phyloP scores from a whole-genome alignment of 2,329 filamentous ascomycete genomes.

The Fusarium albidum region DNA sequence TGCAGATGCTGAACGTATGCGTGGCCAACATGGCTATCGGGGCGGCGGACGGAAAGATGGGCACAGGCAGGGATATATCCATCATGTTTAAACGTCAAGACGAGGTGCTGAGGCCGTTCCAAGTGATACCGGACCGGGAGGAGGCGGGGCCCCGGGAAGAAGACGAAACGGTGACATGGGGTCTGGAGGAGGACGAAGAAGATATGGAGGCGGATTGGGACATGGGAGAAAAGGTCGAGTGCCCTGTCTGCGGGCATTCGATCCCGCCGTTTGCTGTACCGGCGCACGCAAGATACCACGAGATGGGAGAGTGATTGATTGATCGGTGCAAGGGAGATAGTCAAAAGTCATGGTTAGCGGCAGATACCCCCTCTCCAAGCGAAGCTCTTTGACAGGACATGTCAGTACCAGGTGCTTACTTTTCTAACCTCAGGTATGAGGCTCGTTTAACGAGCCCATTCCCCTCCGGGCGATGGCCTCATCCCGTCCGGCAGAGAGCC shows the following conservation, averaged over 20 bases:
- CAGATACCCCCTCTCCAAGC: too few relatives aligned
- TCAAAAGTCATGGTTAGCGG: background rate
- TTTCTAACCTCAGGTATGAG: background rate
- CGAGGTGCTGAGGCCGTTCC: conserved; percentile 72
- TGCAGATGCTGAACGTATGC: conserved; percentile 86
- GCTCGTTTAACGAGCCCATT: conserved; percentile 1
- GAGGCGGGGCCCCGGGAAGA: conserved; percentile 34
- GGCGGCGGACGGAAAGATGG: conserved; percentile 58
- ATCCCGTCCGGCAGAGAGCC: conserved; percentile 2
- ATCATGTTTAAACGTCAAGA: conserved; percentile 84
- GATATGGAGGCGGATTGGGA: conserved; percentile 42
- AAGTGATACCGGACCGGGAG: conserved; percentile 51
- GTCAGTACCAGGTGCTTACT: background rate
- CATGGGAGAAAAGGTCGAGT: conserved; percentile 43
- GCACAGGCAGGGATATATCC: conserved; percentile 77
- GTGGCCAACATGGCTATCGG: conserved; percentile 81
- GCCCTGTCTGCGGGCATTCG: conserved; percentile 58
- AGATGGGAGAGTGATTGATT: conserved; percentile 42
- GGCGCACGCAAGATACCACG: conserved; percentile 57
- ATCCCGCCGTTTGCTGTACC: conserved; percentile 66
- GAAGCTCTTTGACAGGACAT: background rate
- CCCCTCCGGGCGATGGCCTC: background rate
- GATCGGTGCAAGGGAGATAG: background rate
- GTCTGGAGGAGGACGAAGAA: conserved; percentile 30
- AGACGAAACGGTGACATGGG: conserved; percentile 38